Evolutionary conservation across 306 rosid species (phyloP).

Genomic region (Aeschynomene evenia): DNA sequence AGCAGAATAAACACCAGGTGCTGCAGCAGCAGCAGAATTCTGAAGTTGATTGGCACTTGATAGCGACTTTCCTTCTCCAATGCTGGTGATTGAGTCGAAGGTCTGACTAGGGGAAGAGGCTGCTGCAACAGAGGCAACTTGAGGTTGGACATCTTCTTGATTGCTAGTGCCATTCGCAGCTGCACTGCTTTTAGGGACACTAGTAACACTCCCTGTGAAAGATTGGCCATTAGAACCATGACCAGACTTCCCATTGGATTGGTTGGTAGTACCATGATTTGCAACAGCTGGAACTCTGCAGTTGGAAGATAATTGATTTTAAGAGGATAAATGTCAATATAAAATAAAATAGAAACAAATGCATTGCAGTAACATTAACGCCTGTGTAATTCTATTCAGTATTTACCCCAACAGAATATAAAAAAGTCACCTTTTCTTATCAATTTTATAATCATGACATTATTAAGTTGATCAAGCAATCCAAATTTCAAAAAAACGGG

Average conservation of each 20-base stretch:
- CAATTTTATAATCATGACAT: neutral
- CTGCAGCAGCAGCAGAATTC: constrained; percentile 33
- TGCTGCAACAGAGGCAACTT: constrained; percentile 37
- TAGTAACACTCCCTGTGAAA: constrained; percentile 24
- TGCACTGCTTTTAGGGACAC: constrained; percentile 34
- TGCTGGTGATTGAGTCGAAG: constrained; percentile 29
- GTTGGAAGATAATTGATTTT: neutral
- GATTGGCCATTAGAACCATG: constrained; percentile 38
- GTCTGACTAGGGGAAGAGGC: constrained; percentile 37
- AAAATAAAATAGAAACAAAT: neutral
- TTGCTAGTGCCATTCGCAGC: constrained; percentile 32
- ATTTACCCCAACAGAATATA: neutral
- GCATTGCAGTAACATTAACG: neutral
- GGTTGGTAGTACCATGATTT: constrained; percentile 42
- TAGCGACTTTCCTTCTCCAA: constrained; percentile 37
- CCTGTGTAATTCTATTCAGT: neutral
- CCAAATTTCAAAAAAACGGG: neutral
- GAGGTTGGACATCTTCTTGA: constrained; percentile 41
- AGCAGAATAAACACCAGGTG: constrained; percentile 37
- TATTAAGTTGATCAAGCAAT: constrained; percentile 14
- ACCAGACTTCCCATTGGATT: constrained; percentile 52
- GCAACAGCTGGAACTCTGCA: constrained; percentile 51
- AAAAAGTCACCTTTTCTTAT: neutral
- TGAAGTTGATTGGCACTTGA: constrained; percentile 41
- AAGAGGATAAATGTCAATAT: neutral